Conservation (phyloP, 148 eudicot genomes). For the Euryodendron excelsum region DNA sequence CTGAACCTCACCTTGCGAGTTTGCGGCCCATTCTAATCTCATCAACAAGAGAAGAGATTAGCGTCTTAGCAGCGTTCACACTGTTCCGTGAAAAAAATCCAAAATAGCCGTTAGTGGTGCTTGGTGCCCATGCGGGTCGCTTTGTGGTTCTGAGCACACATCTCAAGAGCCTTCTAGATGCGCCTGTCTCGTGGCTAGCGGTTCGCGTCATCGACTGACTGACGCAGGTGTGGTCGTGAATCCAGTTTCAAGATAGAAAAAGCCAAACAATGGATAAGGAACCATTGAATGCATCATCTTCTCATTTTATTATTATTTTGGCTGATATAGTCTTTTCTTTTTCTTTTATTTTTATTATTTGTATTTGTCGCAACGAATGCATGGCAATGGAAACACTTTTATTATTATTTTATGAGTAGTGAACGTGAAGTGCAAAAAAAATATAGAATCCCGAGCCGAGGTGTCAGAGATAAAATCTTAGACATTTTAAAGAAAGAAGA, state of each 20-base stretch:
- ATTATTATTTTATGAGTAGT: too few relatives aligned
- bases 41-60: background rate
- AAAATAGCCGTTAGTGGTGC: too few relatives aligned
- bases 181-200: background rate
- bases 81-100: background rate
- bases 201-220: background rate
- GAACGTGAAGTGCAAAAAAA: too few relatives aligned
- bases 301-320: background rate
- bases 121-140: too few relatives aligned
- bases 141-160: background rate
- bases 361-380: background rate
- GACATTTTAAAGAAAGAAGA: background rate
- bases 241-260: background rate
- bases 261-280: background rate
- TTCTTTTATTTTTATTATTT: background rate
- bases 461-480: too few relatives aligned
- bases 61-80: slow-evolving; percentile 1
- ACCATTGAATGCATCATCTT: background rate
- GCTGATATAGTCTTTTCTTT: background rate
- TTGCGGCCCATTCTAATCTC: background rate
- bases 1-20: background rate
- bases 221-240: background rate
- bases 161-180: too few relatives aligned
- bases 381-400: too few relatives aligned
- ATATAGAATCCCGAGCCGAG: too few relatives aligned